Evolutionary conservation across 2,329 filamentous ascomycete genomes (phyloP), one percentile per base, ranked within the genome.

Genomic region (Beauveria asiatica): DNA sequence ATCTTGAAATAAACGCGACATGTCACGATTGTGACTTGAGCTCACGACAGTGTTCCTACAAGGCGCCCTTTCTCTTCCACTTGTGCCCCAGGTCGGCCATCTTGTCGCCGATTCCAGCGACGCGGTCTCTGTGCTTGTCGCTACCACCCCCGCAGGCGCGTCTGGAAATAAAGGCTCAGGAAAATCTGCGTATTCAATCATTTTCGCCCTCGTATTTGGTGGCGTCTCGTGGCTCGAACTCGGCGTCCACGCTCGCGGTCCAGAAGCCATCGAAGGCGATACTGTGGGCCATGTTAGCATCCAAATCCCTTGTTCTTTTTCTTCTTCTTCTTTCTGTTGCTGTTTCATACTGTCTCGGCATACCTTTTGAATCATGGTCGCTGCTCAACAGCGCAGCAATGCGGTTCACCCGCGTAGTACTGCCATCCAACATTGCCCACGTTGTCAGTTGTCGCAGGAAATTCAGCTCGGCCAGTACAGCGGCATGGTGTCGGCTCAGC

Each of bases 401-500:
- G 17, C 37, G 30, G 41, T n/a, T 46, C 33, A 37, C 13, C 13
- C 44, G 37, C 27, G 44, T 11, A 16, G 46, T 5, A 10, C 11
- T 42, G 37, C 37, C 25, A 8, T 27, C 23, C 25, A 59, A 13
- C 39, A 52, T 41, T 5, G 48, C 39, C 48, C 48, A 52, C 10
- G 48, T 59, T 6, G 57, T 45, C 16, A 59, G 23, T 16, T 62
- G 51, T 6, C 61, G 61, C 41, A 72, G 41, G 30, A 69, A 71
- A 33, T 64, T 68, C 60, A 72, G 41, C 58, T 72, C 69, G 0
- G 69, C 64, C 21, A 72, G 52, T 0, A 71, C 69, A 5, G 69
- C 61, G 8, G 66, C 65, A 57, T 72, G 67, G 23, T 72, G 65
- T 1, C 68, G 65, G 56, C 65, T 69, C 19, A 72, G 60, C 0